Conservation (phyloP, 805 yeast species). For the Ogataea degrootiae region DNA sequence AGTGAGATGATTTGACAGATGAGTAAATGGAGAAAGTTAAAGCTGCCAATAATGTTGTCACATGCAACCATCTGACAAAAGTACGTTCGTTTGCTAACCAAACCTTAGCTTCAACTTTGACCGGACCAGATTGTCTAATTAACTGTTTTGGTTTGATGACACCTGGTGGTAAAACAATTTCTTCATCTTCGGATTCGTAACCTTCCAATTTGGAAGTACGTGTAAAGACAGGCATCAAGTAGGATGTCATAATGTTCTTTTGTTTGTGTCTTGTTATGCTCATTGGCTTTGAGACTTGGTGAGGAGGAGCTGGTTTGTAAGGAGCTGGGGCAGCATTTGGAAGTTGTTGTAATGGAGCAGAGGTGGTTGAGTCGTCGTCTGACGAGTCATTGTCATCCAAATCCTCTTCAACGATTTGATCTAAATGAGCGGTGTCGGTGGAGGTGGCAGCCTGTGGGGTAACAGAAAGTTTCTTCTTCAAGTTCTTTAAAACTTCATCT, state of each 20-base stretch:
- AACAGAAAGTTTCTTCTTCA: slow-evolving; percentile 41
- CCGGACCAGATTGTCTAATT: slow-evolving; percentile 85
- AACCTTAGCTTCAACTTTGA: slow-evolving; percentile 94
- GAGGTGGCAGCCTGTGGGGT: slow-evolving; percentile 30
- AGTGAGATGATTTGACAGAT: slow-evolving; percentile 64
- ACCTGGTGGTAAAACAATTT: slow-evolving; percentile 81
- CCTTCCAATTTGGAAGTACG: slow-evolving; percentile 31
- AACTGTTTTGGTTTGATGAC: slow-evolving; percentile 75
- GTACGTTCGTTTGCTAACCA: slow-evolving; percentile 99
- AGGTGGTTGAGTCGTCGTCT: slow-evolving; percentile 49
- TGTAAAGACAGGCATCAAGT: slow-evolving; percentile 29
- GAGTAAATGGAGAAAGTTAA: slow-evolving; percentile 81
- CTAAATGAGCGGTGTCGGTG: slow-evolving; percentile 25
- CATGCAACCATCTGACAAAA: slow-evolving; percentile 91
- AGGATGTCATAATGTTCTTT: slow-evolving; percentile 12
- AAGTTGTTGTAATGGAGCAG: slow-evolving; percentile 19
- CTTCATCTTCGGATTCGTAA: slow-evolving; percentile 80
- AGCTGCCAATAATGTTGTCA: slow-evolving; percentile 77
- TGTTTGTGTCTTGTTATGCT: slow-evolving; percentile 8
- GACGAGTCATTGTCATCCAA: slow-evolving; percentile 46
- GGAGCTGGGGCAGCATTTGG: slow-evolving; percentile 3
- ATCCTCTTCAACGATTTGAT: slow-evolving; percentile 31
- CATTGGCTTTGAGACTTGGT: slow-evolving; percentile 4
- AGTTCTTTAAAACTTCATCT: slow-evolving; percentile 29
- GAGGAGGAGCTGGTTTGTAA: slow-evolving; percentile 1